Conservation (phyloP, 1,284 basidiomycete genomes). For the Microbotryomycetes sp. region DNA sequence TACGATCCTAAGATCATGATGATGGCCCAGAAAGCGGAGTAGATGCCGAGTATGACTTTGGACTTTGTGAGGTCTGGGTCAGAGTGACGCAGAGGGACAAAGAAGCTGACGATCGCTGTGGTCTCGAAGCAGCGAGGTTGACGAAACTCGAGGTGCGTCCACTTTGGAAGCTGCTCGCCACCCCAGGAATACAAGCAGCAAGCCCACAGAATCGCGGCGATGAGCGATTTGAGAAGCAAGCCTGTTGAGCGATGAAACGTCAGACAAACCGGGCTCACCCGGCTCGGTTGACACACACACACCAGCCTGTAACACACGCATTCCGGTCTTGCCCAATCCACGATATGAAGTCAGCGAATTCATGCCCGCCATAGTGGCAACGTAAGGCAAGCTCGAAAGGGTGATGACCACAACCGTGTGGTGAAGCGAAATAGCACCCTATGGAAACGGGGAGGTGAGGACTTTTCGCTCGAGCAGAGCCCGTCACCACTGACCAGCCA, state of each 20-base stretch:
- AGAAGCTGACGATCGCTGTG: constrained; percentile 18
- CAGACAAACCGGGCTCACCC: not conserved
- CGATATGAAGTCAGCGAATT: constrained; percentile 14
- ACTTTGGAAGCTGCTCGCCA: constrained; percentile 6
- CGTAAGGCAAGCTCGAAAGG: constrained; percentile 19
- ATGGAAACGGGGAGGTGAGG: not conserved
- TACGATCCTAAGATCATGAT: constrained; percentile 17
- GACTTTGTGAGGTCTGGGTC: not conserved
- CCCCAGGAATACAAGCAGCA: constrained; percentile 16
- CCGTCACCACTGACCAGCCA: constrained; percentile 6
- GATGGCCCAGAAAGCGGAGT: constrained; percentile 18
- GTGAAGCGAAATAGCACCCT: constrained; percentile 20
- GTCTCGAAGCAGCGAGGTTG: constrained; percentile 20
- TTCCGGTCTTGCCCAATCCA: not conserved
- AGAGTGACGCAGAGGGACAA: constrained; percentile 2
- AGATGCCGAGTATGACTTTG: not conserved
- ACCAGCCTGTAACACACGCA: not conserved
- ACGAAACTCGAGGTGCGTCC: constrained; percentile 15
- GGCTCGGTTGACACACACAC: not conserved
- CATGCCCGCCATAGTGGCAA: constrained; percentile 14
- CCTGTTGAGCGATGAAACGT: not conserved
- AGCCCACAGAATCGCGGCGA: constrained; percentile 14
- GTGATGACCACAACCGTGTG: constrained; percentile 18
- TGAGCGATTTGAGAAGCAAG: constrained; percentile 19
- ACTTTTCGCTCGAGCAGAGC: not conserved